Evolutionary conservation across 768 basidiomycete species (phyloP).

Genomic region (Boletus subparvulus): DNA sequence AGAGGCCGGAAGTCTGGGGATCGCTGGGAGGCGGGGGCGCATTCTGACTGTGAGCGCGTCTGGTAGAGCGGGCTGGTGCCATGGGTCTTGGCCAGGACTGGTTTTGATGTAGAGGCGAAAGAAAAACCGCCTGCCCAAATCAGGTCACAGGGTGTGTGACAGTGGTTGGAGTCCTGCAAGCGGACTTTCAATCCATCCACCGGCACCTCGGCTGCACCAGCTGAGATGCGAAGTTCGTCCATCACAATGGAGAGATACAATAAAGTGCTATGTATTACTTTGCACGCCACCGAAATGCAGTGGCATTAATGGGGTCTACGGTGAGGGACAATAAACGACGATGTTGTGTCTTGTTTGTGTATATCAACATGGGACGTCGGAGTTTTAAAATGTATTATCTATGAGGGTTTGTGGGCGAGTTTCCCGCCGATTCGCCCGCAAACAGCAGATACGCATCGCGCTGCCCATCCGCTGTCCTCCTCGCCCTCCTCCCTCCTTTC

Average conservation of each 20-base stretch:
- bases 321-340: not conserved
- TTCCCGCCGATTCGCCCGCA: constrained; percentile 14
- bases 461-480: not conserved
- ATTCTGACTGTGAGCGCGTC: constrained; percentile 44
- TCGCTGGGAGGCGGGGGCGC: constrained; percentile 30
- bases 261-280: not conserved
- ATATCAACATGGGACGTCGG: constrained; percentile 30
- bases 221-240: not conserved
- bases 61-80: constrained; percentile 71
- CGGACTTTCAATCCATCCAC: constrained; percentile 18
- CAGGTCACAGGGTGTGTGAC: constrained; percentile 22
- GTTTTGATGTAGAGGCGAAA: constrained; percentile 23
- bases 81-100: constrained; percentile 60
- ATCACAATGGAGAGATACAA: constrained; percentile 4
- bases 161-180: constrained; percentile 31
- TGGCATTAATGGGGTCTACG: not conserved
- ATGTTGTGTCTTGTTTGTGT: constrained; percentile 28
- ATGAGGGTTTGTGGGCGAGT: constrained; percentile 4
- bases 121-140: constrained; percentile 15
- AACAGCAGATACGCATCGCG: constrained; percentile 6
- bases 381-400: constrained; percentile 36
- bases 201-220: constrained; percentile 10
- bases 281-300: not conserved
- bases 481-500: not conserved
- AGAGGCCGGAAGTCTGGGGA: constrained; percentile 48